Base-by-base conservation (phyloP, 257 asterid genomes). In the Coffea eugenioides region DNA sequence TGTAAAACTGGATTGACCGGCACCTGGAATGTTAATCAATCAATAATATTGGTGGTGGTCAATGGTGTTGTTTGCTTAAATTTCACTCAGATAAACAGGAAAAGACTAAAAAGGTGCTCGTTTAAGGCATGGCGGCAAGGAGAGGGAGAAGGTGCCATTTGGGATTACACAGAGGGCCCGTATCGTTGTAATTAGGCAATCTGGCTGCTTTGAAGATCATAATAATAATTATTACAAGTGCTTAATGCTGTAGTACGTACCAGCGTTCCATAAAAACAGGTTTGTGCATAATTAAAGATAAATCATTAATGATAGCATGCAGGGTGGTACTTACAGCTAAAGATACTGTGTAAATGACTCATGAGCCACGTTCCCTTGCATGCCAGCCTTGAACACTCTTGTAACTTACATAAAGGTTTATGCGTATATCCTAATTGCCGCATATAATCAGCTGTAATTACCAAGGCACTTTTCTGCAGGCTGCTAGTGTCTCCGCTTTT, bases 351-450 rank as follows among this genome's bases (percentile, higher is more conserved):
- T 69, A 12, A 68, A 68, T 51, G 68, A 51, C 23, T 6, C 69
- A 10, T 43, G 4, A 65, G 66, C 10, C 31, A 5, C 43, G 4
- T 73, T 74, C 16, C 31, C 10, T 9, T 59, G 25, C 79, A 74
- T 73, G 83, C 69, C 83, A 80, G 83, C 79, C 69, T 80, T 34
- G 46, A 62, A 5, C 21, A 39, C 71, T 66, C 77, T 45, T 48
- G 0, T 5, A 3, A 11, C 57, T 59, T 51, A 25, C 71, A 45
- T 14, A 78, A 52, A 59, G 36, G 0, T 25, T 0, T 16, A 20
- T 74, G 65, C 27, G 12, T 48, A 48, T 6, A 49, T 49, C 54
- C 54, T 49, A 49, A 49, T 49, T 49, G 54, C 54, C 54, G 2
- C 54, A 8, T 49, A 49, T 49, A 12, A 49, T 49, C 54, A 13